Evolutionary conservation across 2,329 filamentous ascomycete species (phyloP).

Genomic region (Pseudocercospora eumusae): DNA sequence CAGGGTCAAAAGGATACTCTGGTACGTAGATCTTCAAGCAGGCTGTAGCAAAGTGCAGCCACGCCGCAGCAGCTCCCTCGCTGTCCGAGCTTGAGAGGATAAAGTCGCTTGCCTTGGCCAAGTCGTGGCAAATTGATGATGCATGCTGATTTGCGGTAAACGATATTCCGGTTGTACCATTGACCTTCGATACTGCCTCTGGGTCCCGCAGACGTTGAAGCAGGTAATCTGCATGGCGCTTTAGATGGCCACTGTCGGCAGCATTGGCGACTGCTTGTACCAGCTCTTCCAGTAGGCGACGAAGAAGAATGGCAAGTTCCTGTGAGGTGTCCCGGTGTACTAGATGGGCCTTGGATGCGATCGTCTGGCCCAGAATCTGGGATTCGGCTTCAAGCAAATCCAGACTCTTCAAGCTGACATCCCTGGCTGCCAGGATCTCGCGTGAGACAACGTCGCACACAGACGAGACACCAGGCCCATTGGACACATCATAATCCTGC

Average conservation of each 20-base stretch:
- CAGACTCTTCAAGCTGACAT: constrained; percentile 45
- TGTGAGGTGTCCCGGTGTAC: constrained; percentile 39
- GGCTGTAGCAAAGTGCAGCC: constrained; percentile 73
- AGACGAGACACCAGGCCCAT: neutral
- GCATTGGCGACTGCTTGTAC: constrained; percentile 36
- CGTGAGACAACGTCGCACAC: constrained; percentile 10
- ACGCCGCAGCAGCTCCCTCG: constrained; percentile 54
- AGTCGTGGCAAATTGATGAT: constrained; percentile 11
- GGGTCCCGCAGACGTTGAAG: neutral
- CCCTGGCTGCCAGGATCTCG: constrained; percentile 28
- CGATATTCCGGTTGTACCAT: neutral
- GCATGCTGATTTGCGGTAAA: neutral
- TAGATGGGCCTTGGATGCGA: constrained; percentile 39
- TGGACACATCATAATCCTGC: neutral
- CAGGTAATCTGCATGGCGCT: constrained; percentile 1
- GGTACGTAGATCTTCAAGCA: constrained; percentile 81
- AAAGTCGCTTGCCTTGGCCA: neutral
- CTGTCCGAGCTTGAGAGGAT: neutral
- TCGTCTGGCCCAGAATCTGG: constrained; percentile 41
- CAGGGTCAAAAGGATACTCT: constrained; percentile 82
- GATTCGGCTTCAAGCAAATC: constrained; percentile 47
- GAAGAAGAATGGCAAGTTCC: constrained; percentile 37
- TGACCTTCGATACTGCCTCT: neutral
- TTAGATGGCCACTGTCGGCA: constrained; percentile 6
- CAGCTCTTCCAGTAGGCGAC: constrained; percentile 31